Evolutionary conservation across 2,329 filamentous ascomycete species (phyloP).

Genomic region (Lizonia empirigonia): DNA sequence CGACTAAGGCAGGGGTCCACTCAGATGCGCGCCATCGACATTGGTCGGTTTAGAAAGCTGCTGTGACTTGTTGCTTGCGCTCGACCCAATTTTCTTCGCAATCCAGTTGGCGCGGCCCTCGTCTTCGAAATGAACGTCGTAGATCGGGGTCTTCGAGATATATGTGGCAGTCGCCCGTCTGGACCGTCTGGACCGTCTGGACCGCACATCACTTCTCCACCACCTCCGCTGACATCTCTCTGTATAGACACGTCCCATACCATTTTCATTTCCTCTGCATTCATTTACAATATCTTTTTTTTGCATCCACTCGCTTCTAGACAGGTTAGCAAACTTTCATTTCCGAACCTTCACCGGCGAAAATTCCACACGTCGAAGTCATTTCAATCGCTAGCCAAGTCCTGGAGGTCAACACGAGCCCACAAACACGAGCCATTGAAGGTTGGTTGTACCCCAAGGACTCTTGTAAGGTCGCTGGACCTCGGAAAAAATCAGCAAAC

Average conservation of each 20-base stretch:
- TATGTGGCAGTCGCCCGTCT: constrained; percentile 10
- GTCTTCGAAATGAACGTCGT: constrained; percentile 12
- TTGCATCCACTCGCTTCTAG: constrained; percentile 4
- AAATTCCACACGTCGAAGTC: constrained; percentile 6
- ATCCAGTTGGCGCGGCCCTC: constrained; percentile 8
- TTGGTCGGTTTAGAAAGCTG: constrained; percentile 12
- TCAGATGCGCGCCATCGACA: constrained; percentile 15
- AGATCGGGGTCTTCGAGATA: constrained; percentile 6
- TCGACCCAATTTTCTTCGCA: constrained; percentile 22
- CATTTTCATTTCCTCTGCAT: not conserved
- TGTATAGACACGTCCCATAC: not conserved
- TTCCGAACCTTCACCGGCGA: constrained; percentile 1
- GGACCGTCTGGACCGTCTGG: constrained; percentile 11
- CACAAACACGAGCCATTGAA: not conserved
- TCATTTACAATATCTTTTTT: not conserved
- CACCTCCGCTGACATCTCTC: constrained; percentile 1
- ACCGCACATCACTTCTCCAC: constrained; percentile 17
- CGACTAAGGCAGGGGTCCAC: constrained; percentile 15
- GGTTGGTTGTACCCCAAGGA: not conserved
- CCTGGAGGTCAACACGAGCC: not conserved
- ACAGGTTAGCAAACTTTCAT: not conserved
- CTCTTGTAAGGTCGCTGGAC: constrained; percentile 7
- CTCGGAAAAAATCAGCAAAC: constrained; percentile 15
- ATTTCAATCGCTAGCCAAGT: constrained; percentile 8
- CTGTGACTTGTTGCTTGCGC: constrained; percentile 16